phyloP scores from a whole-genome alignment of 2,329 filamentous ascomycete species.

The Aureobasidium zeae region DNA sequence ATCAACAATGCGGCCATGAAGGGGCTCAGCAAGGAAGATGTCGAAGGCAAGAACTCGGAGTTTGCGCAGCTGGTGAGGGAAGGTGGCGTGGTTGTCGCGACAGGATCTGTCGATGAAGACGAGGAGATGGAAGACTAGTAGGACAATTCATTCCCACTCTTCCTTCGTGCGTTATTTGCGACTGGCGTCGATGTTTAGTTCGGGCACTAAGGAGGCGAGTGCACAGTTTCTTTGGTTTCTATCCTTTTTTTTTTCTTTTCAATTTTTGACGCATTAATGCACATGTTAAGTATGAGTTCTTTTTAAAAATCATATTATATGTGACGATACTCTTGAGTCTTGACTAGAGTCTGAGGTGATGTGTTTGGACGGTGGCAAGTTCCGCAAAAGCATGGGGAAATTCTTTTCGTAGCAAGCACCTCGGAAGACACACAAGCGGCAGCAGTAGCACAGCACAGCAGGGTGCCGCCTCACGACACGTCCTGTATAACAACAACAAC shows the following conservation, averaged over 20 bases:
- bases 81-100: constrained; percentile 14
- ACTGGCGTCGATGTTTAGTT: background rate
- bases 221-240: too few species aligned
- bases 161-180: background rate
- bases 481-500: background rate
- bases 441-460: background rate
- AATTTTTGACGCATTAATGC: constrained; percentile 12
- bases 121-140: constrained; percentile 19
- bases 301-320: too few species aligned
- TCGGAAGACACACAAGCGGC: constrained; percentile 3
- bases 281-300: too few species aligned
- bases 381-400: constrained; percentile 11
- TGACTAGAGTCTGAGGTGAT: too few species aligned
- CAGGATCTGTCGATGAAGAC: constrained; percentile 17
- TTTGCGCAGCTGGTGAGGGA: constrained; percentile 22
- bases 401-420: constrained; percentile 12
- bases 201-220: too few species aligned
- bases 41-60: constrained; percentile 34
- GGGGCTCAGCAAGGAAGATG: constrained; percentile 37
- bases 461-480: constrained; percentile 3
- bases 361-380: background rate
- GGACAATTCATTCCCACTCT: background rate
- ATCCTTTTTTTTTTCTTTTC: too few species aligned
- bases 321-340: too few species aligned
- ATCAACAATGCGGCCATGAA: constrained; percentile 40